These are phyloP conservation scores for Phlebiopsis gigantea DNA, from an alignment of 768 basidiomycete genomes.

Conservation along the genomic window DNA sequence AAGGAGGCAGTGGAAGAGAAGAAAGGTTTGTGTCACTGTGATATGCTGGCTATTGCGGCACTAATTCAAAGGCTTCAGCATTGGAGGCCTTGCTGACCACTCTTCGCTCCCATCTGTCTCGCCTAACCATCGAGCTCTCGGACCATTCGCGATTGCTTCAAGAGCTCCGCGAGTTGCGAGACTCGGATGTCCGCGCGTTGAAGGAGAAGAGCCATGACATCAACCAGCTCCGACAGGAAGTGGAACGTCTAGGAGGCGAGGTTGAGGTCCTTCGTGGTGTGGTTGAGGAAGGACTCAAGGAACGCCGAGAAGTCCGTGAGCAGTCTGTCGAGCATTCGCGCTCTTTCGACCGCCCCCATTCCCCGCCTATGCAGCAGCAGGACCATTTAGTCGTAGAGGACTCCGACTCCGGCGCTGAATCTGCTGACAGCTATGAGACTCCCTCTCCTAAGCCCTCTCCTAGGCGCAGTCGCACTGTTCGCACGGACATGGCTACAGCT, in stretches of 20 bases:
- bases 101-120: slow-evolving; percentile 68
- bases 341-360: not conserved
- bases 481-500: slow-evolving; percentile 49
- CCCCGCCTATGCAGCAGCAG: not conserved
- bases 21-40: slow-evolving; percentile 53
- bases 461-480: slow-evolving; percentile 42
- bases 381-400: slow-evolving; percentile 18
- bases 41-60: too few species aligned
- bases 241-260: slow-evolving; percentile 78
- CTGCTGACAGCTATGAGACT: not conserved
- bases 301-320: slow-evolving; percentile 56
- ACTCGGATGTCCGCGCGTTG: slow-evolving; percentile 54
- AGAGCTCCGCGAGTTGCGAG: slow-evolving; percentile 58
- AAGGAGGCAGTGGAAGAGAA: slow-evolving; percentile 83
- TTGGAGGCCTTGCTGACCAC: slow-evolving; percentile 75
- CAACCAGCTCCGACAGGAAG: slow-evolving; percentile 60
- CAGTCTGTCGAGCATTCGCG: slow-evolving; percentile 14
- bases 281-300: slow-evolving; percentile 81
- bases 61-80: too few species aligned
- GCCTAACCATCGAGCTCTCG: slow-evolving; percentile 74
- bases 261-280: slow-evolving; percentile 83
- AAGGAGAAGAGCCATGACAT: slow-evolving; percentile 64
- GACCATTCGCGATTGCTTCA: slow-evolving; percentile 67
- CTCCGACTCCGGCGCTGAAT: slow-evolving; percentile 4
- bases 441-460: slow-evolving; percentile 27